These are phyloP conservation scores for Magnusiomyces tetraspermus DNA, from an alignment of 1,139 yeast species.

Conservation along the genomic window DNA sequence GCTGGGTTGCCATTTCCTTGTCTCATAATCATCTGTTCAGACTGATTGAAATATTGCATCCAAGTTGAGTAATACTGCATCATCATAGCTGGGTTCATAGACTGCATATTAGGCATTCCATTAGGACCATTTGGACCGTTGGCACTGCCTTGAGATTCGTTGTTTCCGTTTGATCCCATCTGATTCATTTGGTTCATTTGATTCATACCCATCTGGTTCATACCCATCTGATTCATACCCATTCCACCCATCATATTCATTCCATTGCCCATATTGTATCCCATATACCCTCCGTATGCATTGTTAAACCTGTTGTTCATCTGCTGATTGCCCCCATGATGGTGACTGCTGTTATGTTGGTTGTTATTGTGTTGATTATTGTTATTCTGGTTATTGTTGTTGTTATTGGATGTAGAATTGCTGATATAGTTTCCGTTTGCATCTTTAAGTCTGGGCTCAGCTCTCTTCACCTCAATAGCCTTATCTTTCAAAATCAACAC, in stretches of 20 bases:
- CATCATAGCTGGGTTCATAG: conserved; percentile 73
- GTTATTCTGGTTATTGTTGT: conserved; percentile 12
- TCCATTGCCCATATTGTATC: not conserved
- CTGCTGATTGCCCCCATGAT: not conserved
- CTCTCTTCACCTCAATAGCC: conserved; percentile 92
- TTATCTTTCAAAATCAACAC: conserved; percentile 79
- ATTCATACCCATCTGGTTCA: conserved; percentile 1
- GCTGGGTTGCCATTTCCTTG: conserved; percentile 32
- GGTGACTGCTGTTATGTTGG: not conserved
- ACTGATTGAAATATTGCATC: conserved; percentile 52
- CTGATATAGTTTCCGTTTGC: conserved; percentile 18
- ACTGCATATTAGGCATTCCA: not conserved
- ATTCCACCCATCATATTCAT: conserved; percentile 6
- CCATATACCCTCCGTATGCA: not conserved
- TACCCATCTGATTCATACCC: not conserved
- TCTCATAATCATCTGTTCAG: conserved; percentile 32
- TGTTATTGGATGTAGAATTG: conserved; percentile 11
- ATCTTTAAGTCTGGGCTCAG: conserved; percentile 64
- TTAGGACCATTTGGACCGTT: not conserved
- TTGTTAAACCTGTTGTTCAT: not conserved
- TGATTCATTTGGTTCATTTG: not conserved
- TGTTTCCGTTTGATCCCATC: not conserved
- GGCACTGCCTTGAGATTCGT: not conserved
- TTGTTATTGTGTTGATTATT: conserved; percentile 12
- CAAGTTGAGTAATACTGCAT: conserved; percentile 79